These are phyloP conservation scores for Beta lomatogona DNA, from an alignment of 179 eudicot genomes.

Conservation along the genomic window DNA sequence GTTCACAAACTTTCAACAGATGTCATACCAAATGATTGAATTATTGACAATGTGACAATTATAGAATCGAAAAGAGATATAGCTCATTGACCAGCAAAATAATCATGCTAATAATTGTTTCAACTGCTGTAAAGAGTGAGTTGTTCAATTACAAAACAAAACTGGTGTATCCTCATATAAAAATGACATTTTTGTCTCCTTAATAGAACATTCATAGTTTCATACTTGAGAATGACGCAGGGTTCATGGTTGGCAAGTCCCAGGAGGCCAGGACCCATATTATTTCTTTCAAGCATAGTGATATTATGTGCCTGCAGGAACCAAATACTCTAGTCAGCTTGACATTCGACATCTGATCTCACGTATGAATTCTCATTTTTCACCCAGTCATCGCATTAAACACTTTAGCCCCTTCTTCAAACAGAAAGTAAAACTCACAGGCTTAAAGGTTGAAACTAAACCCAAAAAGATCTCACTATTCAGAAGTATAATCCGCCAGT, in stretches of 20 bases:
- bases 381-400: conserved; percentile 8
- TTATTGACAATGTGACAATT: background rate
- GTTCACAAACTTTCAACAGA: background rate
- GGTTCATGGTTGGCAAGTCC: conserved; percentile 58
- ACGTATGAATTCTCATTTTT: background rate
- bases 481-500: background rate
- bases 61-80: background rate
- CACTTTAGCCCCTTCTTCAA: background rate
- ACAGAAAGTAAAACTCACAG: background rate
- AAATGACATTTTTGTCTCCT: conserved; percentile 8
- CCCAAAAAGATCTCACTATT: background rate
- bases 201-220: conserved; percentile 38
- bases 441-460: background rate
- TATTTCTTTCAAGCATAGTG: conserved; percentile 66
- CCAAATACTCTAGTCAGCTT: conserved; percentile 84
- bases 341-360: conserved; percentile 29
- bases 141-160: conserved; percentile 12
- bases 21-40: background rate
- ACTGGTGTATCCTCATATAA: conserved; percentile 7
- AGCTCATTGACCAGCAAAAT: background rate
- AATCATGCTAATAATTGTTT: background rate
- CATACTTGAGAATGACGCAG: conserved; percentile 50
- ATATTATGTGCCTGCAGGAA: conserved; percentile 96
- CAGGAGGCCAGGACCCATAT: conserved; percentile 66
- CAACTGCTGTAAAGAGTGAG: background rate